Evolutionary conservation across 1,139 yeast species (phyloP).

Genomic region (Kurtzmaniella natalensis): DNA sequence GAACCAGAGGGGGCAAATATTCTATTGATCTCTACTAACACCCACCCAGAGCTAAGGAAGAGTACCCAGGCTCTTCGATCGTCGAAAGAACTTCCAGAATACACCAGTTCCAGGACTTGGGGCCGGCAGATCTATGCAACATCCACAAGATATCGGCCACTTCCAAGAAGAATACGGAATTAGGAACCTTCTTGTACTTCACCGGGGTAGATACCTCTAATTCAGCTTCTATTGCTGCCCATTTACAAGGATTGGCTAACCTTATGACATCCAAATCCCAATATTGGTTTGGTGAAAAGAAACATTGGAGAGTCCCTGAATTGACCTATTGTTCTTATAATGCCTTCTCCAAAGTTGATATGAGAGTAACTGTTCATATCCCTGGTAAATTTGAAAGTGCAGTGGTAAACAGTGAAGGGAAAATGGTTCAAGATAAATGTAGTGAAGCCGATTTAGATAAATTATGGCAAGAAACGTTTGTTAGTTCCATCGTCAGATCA

Average conservation of each 20-base stretch:
- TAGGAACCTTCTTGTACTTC: conserved; percentile 53
- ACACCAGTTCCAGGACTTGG: conserved; percentile 51
- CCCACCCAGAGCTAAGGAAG: conserved; percentile 42
- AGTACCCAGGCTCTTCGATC: conserved; percentile 45
- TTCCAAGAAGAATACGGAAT: conserved; percentile 36
- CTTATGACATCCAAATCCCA: conserved; percentile 55
- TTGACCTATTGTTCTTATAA: conserved; percentile 47
- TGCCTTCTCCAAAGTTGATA: conserved; percentile 64
- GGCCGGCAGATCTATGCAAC: conserved; percentile 91
- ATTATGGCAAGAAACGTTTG: conserved; percentile 66
- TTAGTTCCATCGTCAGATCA: conserved; percentile 62
- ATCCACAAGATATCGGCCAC: conserved; percentile 44
- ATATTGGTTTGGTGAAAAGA: conserved; percentile 61
- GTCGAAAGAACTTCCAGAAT: conserved; percentile 51
- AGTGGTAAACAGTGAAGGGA: conserved; percentile 47
- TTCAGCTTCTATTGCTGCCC: conserved; percentile 63
- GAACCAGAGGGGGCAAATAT: too few species aligned
- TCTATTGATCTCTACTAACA: conserved; percentile 15
- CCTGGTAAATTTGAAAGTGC: conserved; percentile 52
- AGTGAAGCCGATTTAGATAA: conserved; percentile 32
- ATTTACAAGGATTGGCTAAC: conserved; percentile 71
- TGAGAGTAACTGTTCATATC: conserved; percentile 67
- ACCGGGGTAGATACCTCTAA: conserved; percentile 57
- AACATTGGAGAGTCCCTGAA: conserved; percentile 71
- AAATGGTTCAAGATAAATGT: conserved; percentile 35